Percentiles rank a stretch among this genome's conserved stretches.
These are phyloP conservation scores for Rhizopus delemar DNA, from an alignment of 371 early-diverging fungal genomes.

Conservation along the genomic window DNA sequence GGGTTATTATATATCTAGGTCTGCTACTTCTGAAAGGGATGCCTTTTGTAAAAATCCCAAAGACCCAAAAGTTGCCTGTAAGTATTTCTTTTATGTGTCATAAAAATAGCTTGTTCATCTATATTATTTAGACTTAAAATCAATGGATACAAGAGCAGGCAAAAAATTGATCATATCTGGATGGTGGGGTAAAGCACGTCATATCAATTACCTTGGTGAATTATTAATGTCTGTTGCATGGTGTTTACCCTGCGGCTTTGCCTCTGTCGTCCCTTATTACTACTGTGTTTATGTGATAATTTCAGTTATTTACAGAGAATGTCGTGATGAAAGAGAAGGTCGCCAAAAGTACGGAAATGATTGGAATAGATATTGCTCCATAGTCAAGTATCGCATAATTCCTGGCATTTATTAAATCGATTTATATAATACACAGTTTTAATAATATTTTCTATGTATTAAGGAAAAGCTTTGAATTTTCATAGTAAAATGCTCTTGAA, in stretches of 20 bases:
- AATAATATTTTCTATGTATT: too few relatives aligned
- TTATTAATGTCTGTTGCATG: constrained; percentile 86
- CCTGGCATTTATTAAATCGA: constrained; percentile 58
- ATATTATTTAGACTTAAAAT: constrained; percentile 64
- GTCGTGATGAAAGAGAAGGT: constrained; percentile 89
- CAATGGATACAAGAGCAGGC: constrained; percentile 79
- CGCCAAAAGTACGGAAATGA: constrained; percentile 87
- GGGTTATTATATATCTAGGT: constrained; percentile 86
- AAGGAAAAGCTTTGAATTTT: too few relatives aligned
- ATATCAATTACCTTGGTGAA: constrained; percentile 93
- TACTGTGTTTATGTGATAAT: constrained; percentile 89
- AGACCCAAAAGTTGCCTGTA: constrained; percentile 63
- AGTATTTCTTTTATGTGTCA: background rate
- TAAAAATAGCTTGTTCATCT: background rate
- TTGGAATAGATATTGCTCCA: constrained; percentile 87
- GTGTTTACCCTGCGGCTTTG: constrained; percentile 74
- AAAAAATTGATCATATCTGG: constrained; percentile 80
- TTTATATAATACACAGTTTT: background rate
- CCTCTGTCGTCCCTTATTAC: constrained; percentile 85
- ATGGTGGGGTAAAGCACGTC: constrained; percentile 92
- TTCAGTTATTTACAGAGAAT: constrained; percentile 83
- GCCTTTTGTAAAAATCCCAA: constrained; percentile 78
- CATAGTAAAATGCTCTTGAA: too few relatives aligned
- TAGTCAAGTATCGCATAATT: constrained; percentile 84
- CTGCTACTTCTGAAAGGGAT: constrained; percentile 88